Evolutionary conservation across 345 rosid genomes (phyloP), one percentile per base, ranked within the genome.

Genomic region (Passiflora organensis): DNA sequence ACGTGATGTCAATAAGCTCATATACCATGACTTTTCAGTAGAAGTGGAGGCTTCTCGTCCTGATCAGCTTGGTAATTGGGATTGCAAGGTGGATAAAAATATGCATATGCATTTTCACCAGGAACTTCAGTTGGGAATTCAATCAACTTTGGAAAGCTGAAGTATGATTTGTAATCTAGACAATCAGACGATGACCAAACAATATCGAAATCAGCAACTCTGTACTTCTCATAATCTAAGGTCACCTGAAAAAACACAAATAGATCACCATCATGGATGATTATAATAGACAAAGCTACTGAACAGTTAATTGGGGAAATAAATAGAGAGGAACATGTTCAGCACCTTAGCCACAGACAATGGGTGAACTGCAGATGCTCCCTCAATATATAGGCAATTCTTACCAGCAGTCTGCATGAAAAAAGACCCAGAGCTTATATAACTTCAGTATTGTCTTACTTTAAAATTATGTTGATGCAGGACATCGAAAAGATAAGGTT

Each of bases 11-110:
- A 48, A 51, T 41, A 55, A 43, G 32, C n/a, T 32, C 38, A 42
- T 82, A 60, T 76, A 93, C 99, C 99, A 57, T 93, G 99, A 76
- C 99, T 84, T 71, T 89, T 61, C 72, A 93, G 69, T 61, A 89
- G 61, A 71, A 93, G 59, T 23, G 96, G 96, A 62, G 99, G 99
- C 67, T 76, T 84, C 72, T 93, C 96, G 56, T 83, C 87, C 53
- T 64, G 58, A 63, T 70, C 77, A 68, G 80, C 84, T 48, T 74
- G 78, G 70, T 79, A 84, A 15, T 42, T 48, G 6, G 86, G 87
- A 75, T 88, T 91, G 38, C 80, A 71, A 48, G 98, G 95, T 28
- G 87, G 89, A 73, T 91, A 88, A 61, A 46, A 93, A 70, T 80
- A 93, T 46, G 99, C 99, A 69, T 80, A 93, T 14, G 99, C 91